Evolutionary conservation across 1,284 basidiomycete species (phyloP), one percentile per base, ranked within the genome.

Genomic region (Papiliotrema fonsecae): DNA sequence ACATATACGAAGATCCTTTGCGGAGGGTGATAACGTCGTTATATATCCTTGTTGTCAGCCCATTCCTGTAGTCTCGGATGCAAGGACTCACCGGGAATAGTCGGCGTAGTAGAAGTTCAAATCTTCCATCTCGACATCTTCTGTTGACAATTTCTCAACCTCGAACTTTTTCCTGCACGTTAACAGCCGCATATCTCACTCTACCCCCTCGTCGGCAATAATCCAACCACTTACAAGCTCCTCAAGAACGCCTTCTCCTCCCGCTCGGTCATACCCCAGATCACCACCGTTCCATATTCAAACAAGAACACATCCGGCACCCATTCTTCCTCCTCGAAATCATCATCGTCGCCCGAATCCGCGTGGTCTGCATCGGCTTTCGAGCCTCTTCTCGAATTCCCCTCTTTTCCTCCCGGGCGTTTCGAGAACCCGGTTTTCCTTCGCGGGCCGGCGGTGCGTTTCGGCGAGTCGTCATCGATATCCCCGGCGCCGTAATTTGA

Each of bases 21-120:
- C 92, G 84, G 27, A 97, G 78, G 1, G 93, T 96, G 56, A 97
- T 97, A 40, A 97, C 93, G 73, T 97, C 93, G 77, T 97, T 97
- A 75, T 94, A 97, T 69, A 97, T 97, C 60, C 90, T 90, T 58
- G 7, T 56, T 4, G 18, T 40, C 24, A 37, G 38, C 30, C 14
- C 22, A 26, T 11, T 10, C 36, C 9, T 31, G 34, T 22, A 2
- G 25, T 18, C 13, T 24, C 28, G 34, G 28, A 1, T 24, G 11
- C 11, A 3, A 14, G 18, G 27, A 61, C 81, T 55, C 69, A 87
- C 88, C 89, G 83, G 70, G 88, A 91, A 69, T 97, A 97, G 69
- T 94, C 92, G 16, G 92, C 92, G 63, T 94, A 92, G 66, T 97
- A 97, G 74, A 87, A 97, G 72, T 96, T 96, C 39, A 97, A 77